phyloP scores from a whole-genome alignment of 2,329 filamentous ascomycete species.

The Myriangium duriaei region DNA sequence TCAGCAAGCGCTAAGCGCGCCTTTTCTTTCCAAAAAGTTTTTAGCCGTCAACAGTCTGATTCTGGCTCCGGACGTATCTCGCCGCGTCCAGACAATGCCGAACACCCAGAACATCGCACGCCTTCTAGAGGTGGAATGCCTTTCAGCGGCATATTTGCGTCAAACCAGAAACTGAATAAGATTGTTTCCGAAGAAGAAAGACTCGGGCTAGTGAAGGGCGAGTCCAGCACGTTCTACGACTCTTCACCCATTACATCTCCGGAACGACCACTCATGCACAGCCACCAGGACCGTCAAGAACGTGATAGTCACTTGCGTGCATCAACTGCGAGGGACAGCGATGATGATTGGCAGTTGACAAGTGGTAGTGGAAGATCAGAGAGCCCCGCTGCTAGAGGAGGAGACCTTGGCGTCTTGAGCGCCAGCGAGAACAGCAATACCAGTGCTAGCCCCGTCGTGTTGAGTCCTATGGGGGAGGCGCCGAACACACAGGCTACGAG shows the following conservation, averaged over 20 bases:
- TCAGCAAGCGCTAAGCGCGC: conserved; percentile 13
- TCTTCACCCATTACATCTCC: conserved; percentile 8
- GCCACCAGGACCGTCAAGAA: conserved; percentile 2
- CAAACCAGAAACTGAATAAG: conserved; percentile 1
- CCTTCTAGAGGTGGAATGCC: conserved; percentile 14
- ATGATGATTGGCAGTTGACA: conserved; percentile 21
- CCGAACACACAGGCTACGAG: not conserved
- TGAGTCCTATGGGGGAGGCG: conserved; percentile 1
- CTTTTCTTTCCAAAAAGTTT: conserved; percentile 87
- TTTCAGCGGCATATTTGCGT: conserved; percentile 3
- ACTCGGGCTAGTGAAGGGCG: conserved; percentile 25
- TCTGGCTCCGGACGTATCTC: conserved; percentile 7
- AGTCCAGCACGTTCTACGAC: conserved; percentile 15
- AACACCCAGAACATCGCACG: conserved; percentile 13
- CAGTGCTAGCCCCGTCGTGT: not conserved
- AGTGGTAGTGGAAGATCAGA: conserved; percentile 9
- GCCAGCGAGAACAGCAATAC: conserved; percentile 8
- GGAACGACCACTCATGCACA: conserved; percentile 7
- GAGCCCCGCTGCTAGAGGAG: conserved; percentile 2
- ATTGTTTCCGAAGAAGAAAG: conserved; percentile 26
- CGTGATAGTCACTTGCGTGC: conserved; percentile 1
- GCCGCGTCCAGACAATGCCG: conserved; percentile 5
- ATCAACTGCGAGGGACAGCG: conserved; percentile 3
- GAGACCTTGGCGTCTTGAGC: conserved; percentile 8
- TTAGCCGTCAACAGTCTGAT: conserved; percentile 43